Evolutionary conservation across 441 rosid genomes (phyloP).

Genomic region (Theobroma grandiflorum): DNA sequence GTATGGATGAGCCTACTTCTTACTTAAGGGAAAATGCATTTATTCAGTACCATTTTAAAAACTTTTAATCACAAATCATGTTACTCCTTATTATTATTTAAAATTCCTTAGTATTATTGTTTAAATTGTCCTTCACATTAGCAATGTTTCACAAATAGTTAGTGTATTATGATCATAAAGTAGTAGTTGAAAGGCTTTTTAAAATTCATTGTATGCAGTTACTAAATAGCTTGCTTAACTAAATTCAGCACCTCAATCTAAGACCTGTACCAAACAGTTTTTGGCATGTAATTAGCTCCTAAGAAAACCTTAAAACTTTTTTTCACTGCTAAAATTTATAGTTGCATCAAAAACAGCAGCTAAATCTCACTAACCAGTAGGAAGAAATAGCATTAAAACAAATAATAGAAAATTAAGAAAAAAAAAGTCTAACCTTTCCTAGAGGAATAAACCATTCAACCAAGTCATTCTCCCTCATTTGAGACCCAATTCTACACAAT

Average conservation of each 20-base stretch:
- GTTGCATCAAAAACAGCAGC: neutral
- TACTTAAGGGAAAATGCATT: neutral
- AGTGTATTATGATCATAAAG: too few species aligned
- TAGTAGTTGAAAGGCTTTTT: neutral
- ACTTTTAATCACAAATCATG: neutral
- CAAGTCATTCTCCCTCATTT: constrained; percentile 83
- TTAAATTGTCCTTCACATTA: constrained; percentile 6
- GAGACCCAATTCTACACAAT: constrained; percentile 80
- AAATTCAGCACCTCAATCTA: constrained; percentile 5
- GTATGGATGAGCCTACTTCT: neutral
- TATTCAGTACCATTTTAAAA: constrained; percentile 6
- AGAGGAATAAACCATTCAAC: constrained; percentile 78
- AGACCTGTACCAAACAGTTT: neutral
- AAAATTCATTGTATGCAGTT: neutral
- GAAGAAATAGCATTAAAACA: neutral
- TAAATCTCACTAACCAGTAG: neutral
- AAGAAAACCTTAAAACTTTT: neutral
- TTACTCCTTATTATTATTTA: neutral
- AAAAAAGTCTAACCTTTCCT: constrained; percentile 66
- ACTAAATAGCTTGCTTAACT: constrained; percentile 12
- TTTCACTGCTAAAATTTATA: neutral
- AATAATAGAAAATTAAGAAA: neutral
- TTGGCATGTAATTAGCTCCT: neutral
- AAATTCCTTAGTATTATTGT: neutral
- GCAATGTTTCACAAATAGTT: constrained; percentile 8